A percentile compares a stretch with the other conserved stretches of the same genome.
phyloP scores from a whole-genome alignment of 78 protist species.

The Chrysochromulina tobinii region DNA sequence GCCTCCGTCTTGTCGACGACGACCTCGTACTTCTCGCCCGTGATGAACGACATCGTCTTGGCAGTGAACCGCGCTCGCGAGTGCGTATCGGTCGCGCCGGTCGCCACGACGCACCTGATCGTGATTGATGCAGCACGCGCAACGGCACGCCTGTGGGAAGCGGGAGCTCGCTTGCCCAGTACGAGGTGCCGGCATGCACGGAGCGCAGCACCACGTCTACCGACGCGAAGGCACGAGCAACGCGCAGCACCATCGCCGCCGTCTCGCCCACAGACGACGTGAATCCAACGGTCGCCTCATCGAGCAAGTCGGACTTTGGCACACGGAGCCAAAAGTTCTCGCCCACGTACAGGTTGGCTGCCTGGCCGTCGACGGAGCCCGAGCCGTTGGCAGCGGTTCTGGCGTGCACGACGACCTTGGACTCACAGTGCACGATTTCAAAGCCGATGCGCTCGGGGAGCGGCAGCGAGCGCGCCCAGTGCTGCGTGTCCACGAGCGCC shows the following conservation, averaged over 20 bases:
- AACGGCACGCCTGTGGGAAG: background rate
- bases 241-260: background rate
- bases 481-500: background rate
- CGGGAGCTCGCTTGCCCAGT: background rate
- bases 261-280: too few relatives aligned
- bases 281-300: too few relatives aligned
- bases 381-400: too few relatives aligned
- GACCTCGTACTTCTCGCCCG: background rate
- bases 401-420: too few relatives aligned
- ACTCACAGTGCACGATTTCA: background rate
- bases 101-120: background rate
- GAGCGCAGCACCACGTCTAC: background rate
- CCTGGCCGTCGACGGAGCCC: too few relatives aligned
- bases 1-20: background rate
- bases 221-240: background rate
- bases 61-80: background rate
- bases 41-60: background rate
- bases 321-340: too few relatives aligned
- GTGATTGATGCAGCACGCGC: background rate
- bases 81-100: background rate
- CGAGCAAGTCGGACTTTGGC: too few relatives aligned
- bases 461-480: background rate
- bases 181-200: background rate
- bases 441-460: background rate
- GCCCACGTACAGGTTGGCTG: too few relatives aligned